Percentiles rank a stretch among this genome's conserved stretches.
These are phyloP conservation scores for Panicum hallii DNA, from an alignment of 202 grass and related monocot species.

Conservation along the genomic window DNA sequence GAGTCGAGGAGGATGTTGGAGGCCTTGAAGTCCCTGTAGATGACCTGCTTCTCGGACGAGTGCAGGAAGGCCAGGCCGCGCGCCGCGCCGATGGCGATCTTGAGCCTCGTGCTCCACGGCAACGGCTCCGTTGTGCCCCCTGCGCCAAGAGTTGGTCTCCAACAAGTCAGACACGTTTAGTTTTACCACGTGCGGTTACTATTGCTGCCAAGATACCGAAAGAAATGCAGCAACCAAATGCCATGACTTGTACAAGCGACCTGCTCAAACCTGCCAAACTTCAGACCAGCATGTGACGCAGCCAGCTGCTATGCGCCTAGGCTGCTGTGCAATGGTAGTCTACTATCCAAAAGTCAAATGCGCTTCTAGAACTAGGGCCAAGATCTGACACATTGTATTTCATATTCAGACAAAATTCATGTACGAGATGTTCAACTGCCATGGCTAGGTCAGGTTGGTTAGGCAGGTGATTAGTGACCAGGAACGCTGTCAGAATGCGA, in stretches of 20 bases:
- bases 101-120: conserved; percentile 73
- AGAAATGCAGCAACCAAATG: neutral
- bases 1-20: conserved; percentile 93
- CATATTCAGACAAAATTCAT: conserved; percentile 22
- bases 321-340: neutral
- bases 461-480: neutral
- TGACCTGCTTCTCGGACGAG: conserved; percentile 81
- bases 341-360: conserved; percentile 20
- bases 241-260: neutral
- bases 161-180: neutral
- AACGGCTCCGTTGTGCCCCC: conserved; percentile 66
- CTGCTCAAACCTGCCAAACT: conserved; percentile 29
- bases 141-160: conserved; percentile 33
- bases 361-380: conserved; percentile 6
- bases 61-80: conserved; percentile 91
- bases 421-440: neutral
- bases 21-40: conserved; percentile 96
- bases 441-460: conserved; percentile 6
- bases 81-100: conserved; percentile 88
- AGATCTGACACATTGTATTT: neutral
- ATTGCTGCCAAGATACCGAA: neutral
- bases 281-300: neutral
- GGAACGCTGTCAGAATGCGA: neutral
- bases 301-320: neutral
- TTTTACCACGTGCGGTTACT: neutral